Evolutionary conservation across 1,139 yeast genomes (phyloP).

Genomic region (Yamadazyma friedrichii): DNA sequence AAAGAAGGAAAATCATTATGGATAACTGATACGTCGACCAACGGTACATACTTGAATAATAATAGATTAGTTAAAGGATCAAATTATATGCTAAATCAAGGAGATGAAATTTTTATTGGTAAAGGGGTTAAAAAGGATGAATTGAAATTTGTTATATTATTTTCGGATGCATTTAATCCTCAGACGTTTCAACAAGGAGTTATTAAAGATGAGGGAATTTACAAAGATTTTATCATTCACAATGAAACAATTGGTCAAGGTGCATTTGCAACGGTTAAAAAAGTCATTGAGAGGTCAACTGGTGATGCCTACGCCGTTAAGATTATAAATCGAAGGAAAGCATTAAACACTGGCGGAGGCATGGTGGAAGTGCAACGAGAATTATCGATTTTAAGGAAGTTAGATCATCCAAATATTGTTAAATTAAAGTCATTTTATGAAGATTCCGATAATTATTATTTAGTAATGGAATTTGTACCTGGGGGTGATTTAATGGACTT

Average conservation of each 20-base stretch:
- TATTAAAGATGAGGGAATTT: slow-evolving; percentile 51
- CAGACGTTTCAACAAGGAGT: slow-evolving; percentile 20
- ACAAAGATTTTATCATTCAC: slow-evolving; percentile 72
- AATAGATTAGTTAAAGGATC: slow-evolving; percentile 72
- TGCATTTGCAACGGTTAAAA: slow-evolving; percentile 93
- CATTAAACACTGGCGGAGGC: slow-evolving; percentile 69
- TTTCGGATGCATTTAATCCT: slow-evolving; percentile 45
- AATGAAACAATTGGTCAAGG: slow-evolving; percentile 92
- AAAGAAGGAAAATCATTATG: slow-evolving; percentile 54
- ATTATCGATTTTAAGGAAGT: slow-evolving; percentile 68
- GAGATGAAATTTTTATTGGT: slow-evolving; percentile 90
- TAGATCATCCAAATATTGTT: slow-evolving; percentile 85
- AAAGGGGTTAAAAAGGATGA: slow-evolving; percentile 82
- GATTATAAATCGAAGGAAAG: slow-evolving; percentile 78
- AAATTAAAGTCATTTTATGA: slow-evolving; percentile 80
- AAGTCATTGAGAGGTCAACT: slow-evolving; percentile 80
- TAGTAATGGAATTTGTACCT: slow-evolving; percentile 92
- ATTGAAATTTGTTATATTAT: slow-evolving; percentile 68
- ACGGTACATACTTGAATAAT: slow-evolving; percentile 86
- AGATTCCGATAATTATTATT: slow-evolving; percentile 73
- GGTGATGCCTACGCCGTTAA: slow-evolving; percentile 90
- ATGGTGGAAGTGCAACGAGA: slow-evolving; percentile 78
- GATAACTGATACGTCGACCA: slow-evolving; percentile 75
- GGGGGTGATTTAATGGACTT: slow-evolving; percentile 99
- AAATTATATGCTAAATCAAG: slow-evolving; percentile 81